Evolutionary conservation across 768 basidiomycete species (phyloP), one percentile per base, ranked within the genome.

Genomic region (Termitomyces bulborhizus): DNA sequence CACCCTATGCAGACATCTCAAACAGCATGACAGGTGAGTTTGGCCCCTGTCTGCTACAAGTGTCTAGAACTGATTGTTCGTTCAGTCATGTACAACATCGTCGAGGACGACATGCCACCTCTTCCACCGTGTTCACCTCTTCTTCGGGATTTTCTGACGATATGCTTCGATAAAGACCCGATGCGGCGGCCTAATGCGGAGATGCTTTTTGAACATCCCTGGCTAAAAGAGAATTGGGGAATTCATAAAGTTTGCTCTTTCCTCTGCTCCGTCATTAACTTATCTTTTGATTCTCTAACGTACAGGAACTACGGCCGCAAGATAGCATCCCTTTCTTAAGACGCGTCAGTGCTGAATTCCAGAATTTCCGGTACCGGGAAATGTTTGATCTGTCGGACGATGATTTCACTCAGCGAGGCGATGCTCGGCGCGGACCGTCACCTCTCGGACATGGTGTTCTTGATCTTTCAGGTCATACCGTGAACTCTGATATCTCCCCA

Each of bases 271-370:
- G 26, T 32, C 50, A 27, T 46, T 53, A 16, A 37, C 43, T 37
- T 18, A 29, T 31, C 16, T 27, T 53, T 51, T 12, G n/a, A 34
- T 31, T 21, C 15, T 37, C 27, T 34, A 50, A 12, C 9, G 31
- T 48, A 12, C 57, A 88, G 85, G 87, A 93, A 62, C 73, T 96
- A 31, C 88, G 91, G 24, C 90, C 89, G 46, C 90, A 97, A 65
- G 96, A 98, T 65, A 94, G 91, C 65, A 90, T 98, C 36, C 96
- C 96, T 9, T 97, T 97, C 78, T 76, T 97, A 12, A 86, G 93
- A 31, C 87, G 95, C 4, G 87, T 97, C 65, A 94, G 93, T 67
- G 78, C 84, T 56, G 95, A 97, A 64, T 66, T 92, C 53, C 86
- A 89, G 57, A 90, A 87, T 43, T 72, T 80, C 49, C 82, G 82